Conservation (phyloP, 140 eudicot genomes). For the Senecio squalidus region DNA sequence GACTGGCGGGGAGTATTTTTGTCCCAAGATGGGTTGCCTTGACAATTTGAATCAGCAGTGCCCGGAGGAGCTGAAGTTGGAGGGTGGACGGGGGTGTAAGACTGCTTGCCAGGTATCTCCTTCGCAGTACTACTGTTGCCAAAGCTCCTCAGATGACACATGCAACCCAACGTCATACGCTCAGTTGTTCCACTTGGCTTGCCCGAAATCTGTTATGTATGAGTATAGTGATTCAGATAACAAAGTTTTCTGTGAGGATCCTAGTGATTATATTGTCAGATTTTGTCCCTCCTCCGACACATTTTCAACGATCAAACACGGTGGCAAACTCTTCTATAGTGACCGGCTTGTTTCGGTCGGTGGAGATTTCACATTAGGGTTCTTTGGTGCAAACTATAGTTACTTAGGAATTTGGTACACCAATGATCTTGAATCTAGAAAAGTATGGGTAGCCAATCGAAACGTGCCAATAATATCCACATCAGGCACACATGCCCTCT, state of each 20-base stretch:
- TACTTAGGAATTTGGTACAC: slow-evolving; percentile 12
- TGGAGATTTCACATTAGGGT: neutral
- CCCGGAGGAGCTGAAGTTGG: neutral
- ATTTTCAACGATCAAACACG: neutral
- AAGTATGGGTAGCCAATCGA: neutral
- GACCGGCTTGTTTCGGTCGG: neutral
- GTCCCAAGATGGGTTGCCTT: slow-evolving; percentile 13
- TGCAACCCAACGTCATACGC: slow-evolving; percentile 2
- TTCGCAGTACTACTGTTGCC: slow-evolving; percentile 7
- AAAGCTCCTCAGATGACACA: neutral
- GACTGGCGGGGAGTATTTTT: neutral
- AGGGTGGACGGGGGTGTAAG: slow-evolving; percentile 23
- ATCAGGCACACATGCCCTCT: neutral
- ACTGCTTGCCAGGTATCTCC: slow-evolving; percentile 19
- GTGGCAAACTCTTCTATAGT: neutral
- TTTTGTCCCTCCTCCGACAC: neutral
- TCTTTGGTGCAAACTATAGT: neutral
- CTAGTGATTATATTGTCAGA: neutral
- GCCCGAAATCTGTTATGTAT: neutral
- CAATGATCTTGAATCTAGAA: neutral
- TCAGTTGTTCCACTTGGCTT: slow-evolving; percentile 13
- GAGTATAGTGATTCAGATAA: neutral
- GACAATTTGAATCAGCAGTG: slow-evolving; percentile 15
- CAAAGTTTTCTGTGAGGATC: neutral
- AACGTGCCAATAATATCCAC: neutral